Conservation (phyloP, 805 yeast species). For the Kluyveromyces dobzhanskii region DNA sequence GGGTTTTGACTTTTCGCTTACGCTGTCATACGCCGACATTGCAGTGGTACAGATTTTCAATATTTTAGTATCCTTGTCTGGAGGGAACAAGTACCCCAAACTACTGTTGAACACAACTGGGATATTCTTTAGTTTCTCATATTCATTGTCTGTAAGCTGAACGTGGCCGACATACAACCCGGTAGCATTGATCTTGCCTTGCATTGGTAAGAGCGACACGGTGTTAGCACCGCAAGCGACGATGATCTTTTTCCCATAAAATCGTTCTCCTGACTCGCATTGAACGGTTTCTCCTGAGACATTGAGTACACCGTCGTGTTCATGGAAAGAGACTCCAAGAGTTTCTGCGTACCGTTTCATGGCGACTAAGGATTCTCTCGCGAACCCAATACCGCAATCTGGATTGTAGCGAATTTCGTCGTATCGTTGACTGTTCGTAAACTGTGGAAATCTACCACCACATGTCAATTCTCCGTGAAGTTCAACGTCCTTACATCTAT, state of each 20-base stretch:
- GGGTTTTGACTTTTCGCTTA: constrained; percentile 1
- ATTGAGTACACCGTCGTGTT: constrained; percentile 10
- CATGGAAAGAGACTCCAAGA: constrained; percentile 30
- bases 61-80: constrained; percentile 31
- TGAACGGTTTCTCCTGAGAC: constrained; percentile 11
- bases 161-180: constrained; percentile 35
- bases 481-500: constrained; percentile 21
- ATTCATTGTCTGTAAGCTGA: constrained; percentile 30
- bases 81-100: constrained; percentile 40
- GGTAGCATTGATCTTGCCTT: constrained; percentile 28
- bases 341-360: constrained; percentile 24
- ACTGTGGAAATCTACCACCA: constrained; percentile 22
- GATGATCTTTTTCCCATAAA: constrained; percentile 30
- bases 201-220: constrained; percentile 27
- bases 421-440: constrained; percentile 18
- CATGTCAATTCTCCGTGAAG: constrained; percentile 25
- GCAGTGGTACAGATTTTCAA: constrained; percentile 28
- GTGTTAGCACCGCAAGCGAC: constrained; percentile 34
- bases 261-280: constrained; percentile 17
- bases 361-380: constrained; percentile 31
- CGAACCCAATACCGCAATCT: constrained; percentile 36
- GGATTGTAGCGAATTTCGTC: constrained; percentile 31
- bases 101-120: constrained; percentile 38
- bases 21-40: constrained; percentile 7
- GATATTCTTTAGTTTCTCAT: constrained; percentile 27